Evolutionary conservation across 2,329 filamentous ascomycete genomes (phyloP).

Genomic region (Cladosporium oxysporum): DNA sequence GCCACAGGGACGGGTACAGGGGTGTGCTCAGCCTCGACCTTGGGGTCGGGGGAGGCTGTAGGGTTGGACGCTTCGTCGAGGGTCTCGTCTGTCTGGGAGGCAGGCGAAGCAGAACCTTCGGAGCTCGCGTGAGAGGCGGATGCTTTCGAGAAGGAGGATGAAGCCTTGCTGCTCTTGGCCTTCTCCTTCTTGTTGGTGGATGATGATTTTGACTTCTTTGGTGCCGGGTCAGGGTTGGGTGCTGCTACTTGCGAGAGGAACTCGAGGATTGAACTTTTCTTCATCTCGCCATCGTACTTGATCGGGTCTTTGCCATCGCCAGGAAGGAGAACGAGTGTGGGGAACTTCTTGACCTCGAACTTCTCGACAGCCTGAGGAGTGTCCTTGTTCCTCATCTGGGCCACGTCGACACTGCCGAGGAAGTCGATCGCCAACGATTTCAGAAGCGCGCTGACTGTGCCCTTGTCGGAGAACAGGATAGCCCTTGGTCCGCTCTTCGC

Average conservation of each 20-base stretch:
- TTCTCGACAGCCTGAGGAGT: conserved; percentile 65
- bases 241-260: conserved; percentile 79
- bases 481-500: conserved; percentile 75
- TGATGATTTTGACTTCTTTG: conserved; percentile 44
- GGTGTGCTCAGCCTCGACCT: conserved; percentile 45
- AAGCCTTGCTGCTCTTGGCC: conserved; percentile 45
- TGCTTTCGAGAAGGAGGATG: conserved; percentile 52
- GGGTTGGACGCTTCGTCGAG: conserved; percentile 51
- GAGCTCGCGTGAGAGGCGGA: conserved; percentile 55
- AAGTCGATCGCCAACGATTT: conserved; percentile 90
- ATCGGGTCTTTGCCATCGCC: conserved; percentile 68
- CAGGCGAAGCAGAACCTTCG: conserved; percentile 49
- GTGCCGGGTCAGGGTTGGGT: conserved; percentile 76
- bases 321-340: conserved; percentile 77
- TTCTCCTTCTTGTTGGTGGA: conserved; percentile 49
- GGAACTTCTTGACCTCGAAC: conserved; percentile 77
- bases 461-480: conserved; percentile 91
- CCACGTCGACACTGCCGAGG: conserved; percentile 74
- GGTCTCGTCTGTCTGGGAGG: conserved; percentile 53
- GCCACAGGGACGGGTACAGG: conserved; percentile 55
- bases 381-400: conserved; percentile 83
- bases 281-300: conserved; percentile 78
- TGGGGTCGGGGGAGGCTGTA: conserved; percentile 57
- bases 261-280: conserved; percentile 76
- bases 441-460: conserved; percentile 78